Base-by-base conservation (phyloP, 345 rosid species). In the Zanthoxylum bungeanum region DNA sequence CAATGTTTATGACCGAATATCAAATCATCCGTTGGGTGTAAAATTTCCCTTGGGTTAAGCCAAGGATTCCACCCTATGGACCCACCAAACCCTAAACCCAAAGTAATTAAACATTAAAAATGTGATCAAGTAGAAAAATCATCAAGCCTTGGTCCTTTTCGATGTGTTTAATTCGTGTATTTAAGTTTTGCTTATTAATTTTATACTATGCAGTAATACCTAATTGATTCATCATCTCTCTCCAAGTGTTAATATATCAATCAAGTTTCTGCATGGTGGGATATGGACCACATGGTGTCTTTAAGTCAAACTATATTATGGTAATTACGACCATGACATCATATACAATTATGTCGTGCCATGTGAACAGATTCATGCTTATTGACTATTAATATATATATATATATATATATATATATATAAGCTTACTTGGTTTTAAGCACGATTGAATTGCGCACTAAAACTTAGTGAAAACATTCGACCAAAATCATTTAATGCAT, bases 321-420 rank as follows among this genome's bases (percentile, higher is more conserved):
- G 82, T 84, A 72, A n/a, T n/a, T n/a, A n/a, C 64, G 87, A 80
- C 80, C 74, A 25, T 87, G 84, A 89, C 89, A 73, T 87, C 89
- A 82, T n/a, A 82, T n/a, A 30, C 10, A 25, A 51, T 72, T 55
- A 76, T 70, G 44, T 22, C 80, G 49, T 51, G 36, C 31, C 70
- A 50, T 51, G 71, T 24, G 31, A 19, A 33, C 14, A 17, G 4
- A 16, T 53, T 37, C 36, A 36, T 34, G 33, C 47, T 7, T 4
- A 7, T 36, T 51, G 37, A 39, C 11, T 37, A 68, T 37, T 10
- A n/a, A n/a, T n/a, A n/a, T n/a, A n/a, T n/a, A n/a, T n/a, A n/a
- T n/a, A n/a, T n/a, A n/a, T n/a, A n/a, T n/a, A n/a, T n/a, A n/a
- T n/a, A n/a, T n/a, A n/a, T n/a, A n/a, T n/a, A n/a, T n/a, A 27